phyloP scores from a whole-genome alignment of 2,329 filamentous ascomycete genomes.

The Cercospora brassicicola region DNA sequence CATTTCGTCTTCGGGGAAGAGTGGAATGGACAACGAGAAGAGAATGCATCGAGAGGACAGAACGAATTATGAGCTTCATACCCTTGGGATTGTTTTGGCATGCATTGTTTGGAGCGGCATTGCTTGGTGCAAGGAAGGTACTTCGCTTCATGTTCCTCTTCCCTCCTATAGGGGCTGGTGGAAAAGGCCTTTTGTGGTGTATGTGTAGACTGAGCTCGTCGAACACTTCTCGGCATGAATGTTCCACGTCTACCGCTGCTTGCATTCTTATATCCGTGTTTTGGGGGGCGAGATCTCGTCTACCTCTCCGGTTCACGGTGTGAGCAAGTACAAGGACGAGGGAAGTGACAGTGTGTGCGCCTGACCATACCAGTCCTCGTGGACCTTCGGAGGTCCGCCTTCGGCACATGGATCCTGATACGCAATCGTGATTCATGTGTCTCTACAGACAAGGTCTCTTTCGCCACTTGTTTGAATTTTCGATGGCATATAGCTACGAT shows the following conservation, averaged over 20 bases:
- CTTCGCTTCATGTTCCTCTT: background rate
- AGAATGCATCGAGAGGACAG: background rate
- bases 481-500: background rate
- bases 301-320: background rate
- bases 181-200: background rate
- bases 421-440: background rate
- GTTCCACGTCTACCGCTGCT: background rate
- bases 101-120: slow-evolving; percentile 5
- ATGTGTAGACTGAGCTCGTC: background rate
- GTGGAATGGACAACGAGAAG: background rate
- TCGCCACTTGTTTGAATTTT: background rate
- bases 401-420: background rate
- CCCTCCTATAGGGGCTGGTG: background rate
- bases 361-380: background rate
- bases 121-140: background rate
- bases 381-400: background rate
- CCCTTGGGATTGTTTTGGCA: background rate
- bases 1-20: background rate
- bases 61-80: slow-evolving; percentile 9
- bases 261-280: background rate
- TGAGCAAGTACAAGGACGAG: background rate
- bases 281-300: background rate
- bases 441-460: background rate
- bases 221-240: background rate
- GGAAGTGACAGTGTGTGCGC: background rate